Conservation (phyloP, 805 yeast species). For the Candida pseudoglaebosa region DNA sequence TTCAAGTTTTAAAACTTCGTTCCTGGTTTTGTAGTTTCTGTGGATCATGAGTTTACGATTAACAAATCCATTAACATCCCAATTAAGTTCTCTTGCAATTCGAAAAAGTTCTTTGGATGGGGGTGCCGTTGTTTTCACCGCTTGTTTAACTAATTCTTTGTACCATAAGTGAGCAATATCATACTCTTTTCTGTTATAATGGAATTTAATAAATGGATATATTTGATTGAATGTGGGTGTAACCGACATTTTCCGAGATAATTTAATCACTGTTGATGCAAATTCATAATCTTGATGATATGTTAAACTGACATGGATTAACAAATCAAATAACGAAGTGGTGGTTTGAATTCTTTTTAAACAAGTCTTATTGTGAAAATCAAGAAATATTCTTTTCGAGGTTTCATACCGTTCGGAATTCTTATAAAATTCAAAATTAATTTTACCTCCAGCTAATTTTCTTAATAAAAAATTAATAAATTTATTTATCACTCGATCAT, state of each 20-base stretch:
- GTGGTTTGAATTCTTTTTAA: conserved; percentile 14
- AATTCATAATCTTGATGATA: conserved; percentile 31
- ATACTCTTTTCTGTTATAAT: conserved; percentile 26
- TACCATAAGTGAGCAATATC: conserved; percentile 37
- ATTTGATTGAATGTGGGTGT: conserved; percentile 39
- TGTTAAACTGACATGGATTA: conserved; percentile 27
- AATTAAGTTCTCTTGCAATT: conserved; percentile 32
- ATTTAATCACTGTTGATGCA: conserved; percentile 27
- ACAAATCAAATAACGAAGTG: conserved; percentile 24
- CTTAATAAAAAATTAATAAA: conserved; percentile 24
- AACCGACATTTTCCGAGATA: conserved; percentile 20
- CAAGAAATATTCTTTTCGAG: conserved; percentile 24
- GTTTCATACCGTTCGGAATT: conserved; percentile 13
- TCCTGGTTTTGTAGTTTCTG: conserved; percentile 19
- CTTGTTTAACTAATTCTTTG: conserved; percentile 26
- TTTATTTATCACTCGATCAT: conserved; percentile 4
- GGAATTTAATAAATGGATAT: conserved; percentile 35
- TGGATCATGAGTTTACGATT: conserved; percentile 22
- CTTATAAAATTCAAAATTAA: conserved; percentile 3
- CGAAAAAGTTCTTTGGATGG: conserved; percentile 25
- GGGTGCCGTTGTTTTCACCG: conserved; percentile 24
- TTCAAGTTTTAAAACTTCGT: conserved; percentile 15
- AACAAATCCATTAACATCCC: conserved; percentile 33
- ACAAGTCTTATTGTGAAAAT: conserved; percentile 17
- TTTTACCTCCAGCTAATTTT: conserved; percentile 13